These are phyloP conservation scores for Sugiyamaella mastotermitis DNA, from an alignment of 805 yeast genomes.

Conservation along the genomic window DNA sequence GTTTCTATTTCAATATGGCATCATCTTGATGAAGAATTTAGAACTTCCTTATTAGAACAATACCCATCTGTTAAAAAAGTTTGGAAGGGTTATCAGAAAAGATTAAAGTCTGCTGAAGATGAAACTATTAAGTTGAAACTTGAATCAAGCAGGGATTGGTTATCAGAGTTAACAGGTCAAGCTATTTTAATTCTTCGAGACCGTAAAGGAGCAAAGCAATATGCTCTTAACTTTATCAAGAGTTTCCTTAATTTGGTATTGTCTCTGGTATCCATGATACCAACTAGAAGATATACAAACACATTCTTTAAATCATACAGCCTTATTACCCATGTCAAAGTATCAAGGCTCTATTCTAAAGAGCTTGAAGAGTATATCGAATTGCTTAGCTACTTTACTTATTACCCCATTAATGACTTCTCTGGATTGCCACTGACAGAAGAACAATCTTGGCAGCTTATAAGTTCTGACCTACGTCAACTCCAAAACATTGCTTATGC, in stretches of 20 bases:
- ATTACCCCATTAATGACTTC: conserved; percentile 40
- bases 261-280: conserved; percentile 13
- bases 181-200: too few relatives aligned
- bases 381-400: conserved; percentile 18
- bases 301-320: conserved; percentile 28
- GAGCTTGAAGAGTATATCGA: background rate
- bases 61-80: conserved; percentile 19
- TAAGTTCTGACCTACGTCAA: conserved; percentile 12
- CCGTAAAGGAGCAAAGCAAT: too few relatives aligned
- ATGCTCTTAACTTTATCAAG: background rate
- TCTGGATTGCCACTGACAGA: conserved; percentile 28
- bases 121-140: background rate
- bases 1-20: conserved; percentile 34
- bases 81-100: conserved; percentile 22
- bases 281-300: conserved; percentile 35
- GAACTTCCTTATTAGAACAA: conserved; percentile 19
- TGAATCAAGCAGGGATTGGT: too few relatives aligned
- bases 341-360: too few relatives aligned
- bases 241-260: background rate
- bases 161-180: too few relatives aligned
- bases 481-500: conserved; percentile 25
- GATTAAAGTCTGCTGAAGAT: conserved; percentile 7
- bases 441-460: conserved; percentile 14
- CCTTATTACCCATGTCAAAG: conserved; percentile 21
- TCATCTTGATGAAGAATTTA: conserved; percentile 18